Conservation (phyloP, 1,284 basidiomycete species). For the Pyrrhoderma noxium region DNA sequence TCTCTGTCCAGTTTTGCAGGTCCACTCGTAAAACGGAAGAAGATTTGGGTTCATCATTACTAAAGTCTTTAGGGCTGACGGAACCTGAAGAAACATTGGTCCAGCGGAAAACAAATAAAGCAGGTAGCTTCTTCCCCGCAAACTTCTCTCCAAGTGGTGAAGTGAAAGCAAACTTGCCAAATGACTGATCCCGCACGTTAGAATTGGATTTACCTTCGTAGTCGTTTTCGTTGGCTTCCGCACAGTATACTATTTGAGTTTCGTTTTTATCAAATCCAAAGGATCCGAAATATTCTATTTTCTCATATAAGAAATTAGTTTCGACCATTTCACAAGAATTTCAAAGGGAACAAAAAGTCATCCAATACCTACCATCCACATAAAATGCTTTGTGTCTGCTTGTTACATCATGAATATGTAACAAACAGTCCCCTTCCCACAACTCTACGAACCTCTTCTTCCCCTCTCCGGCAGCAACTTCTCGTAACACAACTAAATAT, state of each 20-base stretch:
- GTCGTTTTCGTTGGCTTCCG: conserved; percentile 33
- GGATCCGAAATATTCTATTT: conserved; percentile 28
- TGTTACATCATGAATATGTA: conserved; percentile 47
- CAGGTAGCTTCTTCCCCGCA: conserved; percentile 40
- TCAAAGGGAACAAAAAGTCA: no score
- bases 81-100: no score
- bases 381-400: conserved; percentile 54
- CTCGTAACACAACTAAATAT: conserved; percentile 41
- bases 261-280: conserved; percentile 49
- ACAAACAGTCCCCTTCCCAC: conserved; percentile 40
- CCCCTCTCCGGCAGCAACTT: conserved; percentile 25
- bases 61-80: no score
- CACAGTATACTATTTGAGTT: conserved; percentile 45
- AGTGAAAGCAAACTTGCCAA: conserved; percentile 42
- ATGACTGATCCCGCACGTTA: conserved; percentile 29
- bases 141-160: conserved; percentile 53
- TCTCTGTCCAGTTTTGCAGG: conserved; percentile 5
- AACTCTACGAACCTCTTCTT: conserved; percentile 57
- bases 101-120: conserved; percentile 21
- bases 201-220: conserved; percentile 22
- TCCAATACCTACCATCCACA: conserved; percentile 42
- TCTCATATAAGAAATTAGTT: conserved; percentile 1
- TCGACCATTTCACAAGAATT: no score
- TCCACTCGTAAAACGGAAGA: conserved; percentile 34
- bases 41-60: no score